Percentiles rank a stretch among this genome's conserved stretches.
These are phyloP conservation scores for Excoecaria cochinchinensis DNA, from an alignment of 345 rosid genomes.

Conservation along the genomic window DNA sequence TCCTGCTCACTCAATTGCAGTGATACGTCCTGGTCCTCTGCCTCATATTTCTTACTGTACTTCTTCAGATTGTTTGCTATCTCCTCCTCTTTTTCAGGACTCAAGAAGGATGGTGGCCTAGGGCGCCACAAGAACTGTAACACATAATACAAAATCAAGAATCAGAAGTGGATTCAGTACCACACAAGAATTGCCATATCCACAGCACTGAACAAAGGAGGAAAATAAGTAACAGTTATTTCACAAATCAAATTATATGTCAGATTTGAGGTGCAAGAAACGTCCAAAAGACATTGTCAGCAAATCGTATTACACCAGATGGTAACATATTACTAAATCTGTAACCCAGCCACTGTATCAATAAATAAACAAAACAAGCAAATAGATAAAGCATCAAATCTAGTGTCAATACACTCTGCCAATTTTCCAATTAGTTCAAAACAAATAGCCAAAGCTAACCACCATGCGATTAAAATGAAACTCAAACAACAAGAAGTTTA, in stretches of 20 bases:
- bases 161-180: not conserved
- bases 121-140: conserved; percentile 84
- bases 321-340: not conserved
- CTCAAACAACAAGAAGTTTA: conserved; percentile 11
- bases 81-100: conserved; percentile 86
- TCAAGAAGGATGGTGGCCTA: conserved; percentile 78
- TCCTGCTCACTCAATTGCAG: conserved; percentile 82
- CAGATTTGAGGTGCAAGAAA: not conserved
- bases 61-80: conserved; percentile 85
- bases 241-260: not conserved
- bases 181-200: not conserved
- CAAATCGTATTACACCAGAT: too few relatives aligned
- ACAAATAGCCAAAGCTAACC: not conserved
- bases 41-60: conserved; percentile 87
- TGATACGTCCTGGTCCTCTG: conserved; percentile 92
- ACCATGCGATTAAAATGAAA: not conserved
- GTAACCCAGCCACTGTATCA: not conserved
- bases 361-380: not conserved
- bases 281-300: not conserved
- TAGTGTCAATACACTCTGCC: not conserved
- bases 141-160: not conserved
- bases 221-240: not conserved
- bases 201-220: not conserved
- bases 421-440: not conserved
- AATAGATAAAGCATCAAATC: too few relatives aligned